phyloP scores from a whole-genome alignment of 1,284 basidiomycete species.

The Cryptococcus jaspeensis region DNA sequence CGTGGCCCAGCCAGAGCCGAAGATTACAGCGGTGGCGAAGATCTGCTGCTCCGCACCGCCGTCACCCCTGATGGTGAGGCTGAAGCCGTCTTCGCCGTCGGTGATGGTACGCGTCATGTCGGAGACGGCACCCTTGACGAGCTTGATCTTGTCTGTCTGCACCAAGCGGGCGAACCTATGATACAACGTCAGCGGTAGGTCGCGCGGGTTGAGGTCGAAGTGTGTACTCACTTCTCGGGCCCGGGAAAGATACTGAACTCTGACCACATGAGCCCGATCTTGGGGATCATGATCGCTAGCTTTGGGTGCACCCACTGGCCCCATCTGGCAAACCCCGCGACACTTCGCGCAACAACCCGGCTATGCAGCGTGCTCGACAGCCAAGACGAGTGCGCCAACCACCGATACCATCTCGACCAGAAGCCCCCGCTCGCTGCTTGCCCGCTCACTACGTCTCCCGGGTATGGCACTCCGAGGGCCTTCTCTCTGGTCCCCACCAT shows the following conservation, averaged over 20 bases:
- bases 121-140: conserved; percentile 18
- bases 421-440: conserved; percentile 14
- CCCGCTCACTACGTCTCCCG: conserved; percentile 18
- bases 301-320: conserved; percentile 13
- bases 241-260: conserved; percentile 20
- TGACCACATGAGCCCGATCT: conserved; percentile 5
- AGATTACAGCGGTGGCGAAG: conserved; percentile 19
- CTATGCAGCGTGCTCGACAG: conserved; percentile 10
- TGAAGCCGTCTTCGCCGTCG: conserved; percentile 3
- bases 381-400: conserved; percentile 17
- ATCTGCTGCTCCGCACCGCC: neutral
- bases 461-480: conserved; percentile 19
- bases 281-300: conserved; percentile 11
- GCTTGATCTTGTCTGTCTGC: conserved; percentile 17
- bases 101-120: conserved; percentile 5
- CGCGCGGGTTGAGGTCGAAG: neutral
- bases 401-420: conserved; percentile 9
- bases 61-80: conserved; percentile 6
- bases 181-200: neutral
- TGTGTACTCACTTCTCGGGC: conserved; percentile 7
- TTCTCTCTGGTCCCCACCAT: conserved; percentile 14
- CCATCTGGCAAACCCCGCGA: conserved; percentile 9
- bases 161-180: conserved; percentile 14
- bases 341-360: neutral
- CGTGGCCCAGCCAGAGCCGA: conserved; percentile 25